These are phyloP conservation scores for Whalleya microplaca DNA, from an alignment of 2,329 filamentous ascomycete species.

Conservation along the genomic window DNA sequence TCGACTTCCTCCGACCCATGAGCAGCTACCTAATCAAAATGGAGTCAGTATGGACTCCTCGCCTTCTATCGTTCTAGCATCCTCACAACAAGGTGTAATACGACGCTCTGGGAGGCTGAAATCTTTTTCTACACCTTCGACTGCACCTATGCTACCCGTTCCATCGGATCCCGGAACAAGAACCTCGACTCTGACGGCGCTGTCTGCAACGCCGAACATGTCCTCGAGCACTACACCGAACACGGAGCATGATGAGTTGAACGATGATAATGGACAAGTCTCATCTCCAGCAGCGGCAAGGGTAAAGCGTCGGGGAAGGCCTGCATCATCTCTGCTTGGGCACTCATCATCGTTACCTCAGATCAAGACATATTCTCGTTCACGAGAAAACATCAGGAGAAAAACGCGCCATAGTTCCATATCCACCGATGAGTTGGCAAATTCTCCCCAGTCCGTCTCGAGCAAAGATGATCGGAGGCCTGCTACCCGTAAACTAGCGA, in stretches of 20 bases:
- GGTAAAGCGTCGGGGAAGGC: slow-evolving; percentile 32
- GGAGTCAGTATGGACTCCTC: slow-evolving; percentile 21
- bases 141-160: slow-evolving; percentile 6
- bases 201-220: slow-evolving; percentile 34
- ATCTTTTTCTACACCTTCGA: slow-evolving; percentile 26
- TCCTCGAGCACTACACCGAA: slow-evolving; percentile 32
- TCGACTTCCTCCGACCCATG: slow-evolving; percentile 5
- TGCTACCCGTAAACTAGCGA: slow-evolving; percentile 21
- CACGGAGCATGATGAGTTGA: slow-evolving; percentile 25
- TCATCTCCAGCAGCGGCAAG: slow-evolving; percentile 41
- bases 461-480: slow-evolving; percentile 24
- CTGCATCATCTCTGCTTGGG: slow-evolving; percentile 23
- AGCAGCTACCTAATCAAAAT: background rate
- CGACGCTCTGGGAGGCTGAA: slow-evolving; percentile 26
- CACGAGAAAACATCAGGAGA: slow-evolving; percentile 32
- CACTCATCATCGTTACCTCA: slow-evolving; percentile 26
- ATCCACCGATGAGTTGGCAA: slow-evolving; percentile 54
- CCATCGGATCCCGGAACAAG: slow-evolving; percentile 26
- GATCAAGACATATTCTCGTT: slow-evolving; percentile 29
- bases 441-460: slow-evolving; percentile 43
- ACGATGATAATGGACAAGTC: slow-evolving; percentile 10
- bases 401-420: slow-evolving; percentile 41
- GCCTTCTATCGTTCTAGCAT: slow-evolving; percentile 30
- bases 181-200: slow-evolving; percentile 31
- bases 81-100: slow-evolving; percentile 26